Evolutionary conservation across 164 flowering plant genomes (phyloP).

Genomic region (Vitis rupestris): DNA sequence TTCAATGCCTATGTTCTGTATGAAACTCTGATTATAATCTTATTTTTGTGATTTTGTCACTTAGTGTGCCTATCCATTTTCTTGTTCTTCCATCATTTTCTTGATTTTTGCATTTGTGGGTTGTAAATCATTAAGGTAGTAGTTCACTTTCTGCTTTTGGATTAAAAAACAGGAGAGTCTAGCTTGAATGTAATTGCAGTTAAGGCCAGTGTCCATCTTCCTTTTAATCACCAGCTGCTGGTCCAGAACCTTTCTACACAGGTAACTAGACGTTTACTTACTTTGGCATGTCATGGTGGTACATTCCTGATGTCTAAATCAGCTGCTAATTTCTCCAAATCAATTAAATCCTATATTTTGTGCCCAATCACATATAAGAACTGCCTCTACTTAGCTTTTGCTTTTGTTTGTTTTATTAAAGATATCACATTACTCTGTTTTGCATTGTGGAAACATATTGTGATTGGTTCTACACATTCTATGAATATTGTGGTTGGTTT

Average conservation of each 20-base stretch:
- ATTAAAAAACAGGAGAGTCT: slow-evolving; percentile 55
- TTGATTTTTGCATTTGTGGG: neutral
- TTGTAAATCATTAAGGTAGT: neutral
- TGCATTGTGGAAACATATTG: no score
- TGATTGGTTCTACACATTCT: no score
- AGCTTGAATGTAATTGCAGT: slow-evolving; percentile 67
- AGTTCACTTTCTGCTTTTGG: neutral
- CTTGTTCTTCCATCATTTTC: neutral
- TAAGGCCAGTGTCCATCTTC: slow-evolving; percentile 82
- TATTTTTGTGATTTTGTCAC: no score
- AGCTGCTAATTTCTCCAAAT: no score
- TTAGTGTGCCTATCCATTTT: neutral
- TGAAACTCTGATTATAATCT: neutral
- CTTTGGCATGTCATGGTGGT: neutral
- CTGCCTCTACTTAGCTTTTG: no score
- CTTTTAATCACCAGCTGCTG: slow-evolving; percentile 62
- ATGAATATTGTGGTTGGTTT: no score
- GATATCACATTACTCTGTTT: no score
- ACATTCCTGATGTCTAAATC: no score
- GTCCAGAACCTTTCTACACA: slow-evolving; percentile 86
- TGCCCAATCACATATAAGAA: no score
- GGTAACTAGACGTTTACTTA: slow-evolving; percentile 37
- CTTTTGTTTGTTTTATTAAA: no score
- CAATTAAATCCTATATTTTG: no score
- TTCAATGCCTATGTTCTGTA: neutral